Evolutionary conservation across 2,329 filamentous ascomycete species (phyloP), one percentile per base, ranked within the genome.

Genomic region (Microascus cirrosus): DNA sequence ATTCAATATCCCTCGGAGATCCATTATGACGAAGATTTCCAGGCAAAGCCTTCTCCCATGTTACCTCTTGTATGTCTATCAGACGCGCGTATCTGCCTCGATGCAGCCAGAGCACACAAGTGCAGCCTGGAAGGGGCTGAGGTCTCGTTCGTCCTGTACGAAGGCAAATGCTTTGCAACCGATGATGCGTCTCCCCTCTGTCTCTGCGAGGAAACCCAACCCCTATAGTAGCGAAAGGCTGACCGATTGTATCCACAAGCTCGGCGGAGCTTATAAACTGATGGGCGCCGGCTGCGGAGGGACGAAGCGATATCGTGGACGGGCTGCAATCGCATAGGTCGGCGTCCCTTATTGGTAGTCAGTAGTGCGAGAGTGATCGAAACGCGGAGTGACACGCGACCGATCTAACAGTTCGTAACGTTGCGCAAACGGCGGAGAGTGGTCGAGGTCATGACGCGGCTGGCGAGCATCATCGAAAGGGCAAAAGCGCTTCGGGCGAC

Each of bases 1-100:
- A 67, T 83, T 84, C 54, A 84, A 69, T 64, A 84, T 78, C 18
- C 74, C 75, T 61, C 73, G 70, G 59, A 82, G 73, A 71, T 82
- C 78, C 79, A 82, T 77, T 58, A 59, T 66, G 61, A 58, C 32
- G 12, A 20, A 51, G 24, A 6, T 51, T n/a, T 8, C 24, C 13
- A 34, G 6, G 13, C 24, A 15, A 32, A 18, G 24, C 51, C 18
- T n/a, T 53, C 51, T 53, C 51, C 25, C 51, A 53, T 53, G 11
- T 32, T 34, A 53, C 15, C 45, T 50, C 45, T 24, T 4, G 20
- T 20, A 20, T 24, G 45, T 50, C 22, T n/a, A 50, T 50, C 24
- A 10, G 3, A 13, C 45, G 20, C n/a, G 6, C 2, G 45, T 50
- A 22, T 13, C 7, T 22, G 45, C 20, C 22, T 50, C 22, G 45